Conservation (phyloP, 2,329 filamentous ascomycete species). For the Aspergillus awamori region DNA sequence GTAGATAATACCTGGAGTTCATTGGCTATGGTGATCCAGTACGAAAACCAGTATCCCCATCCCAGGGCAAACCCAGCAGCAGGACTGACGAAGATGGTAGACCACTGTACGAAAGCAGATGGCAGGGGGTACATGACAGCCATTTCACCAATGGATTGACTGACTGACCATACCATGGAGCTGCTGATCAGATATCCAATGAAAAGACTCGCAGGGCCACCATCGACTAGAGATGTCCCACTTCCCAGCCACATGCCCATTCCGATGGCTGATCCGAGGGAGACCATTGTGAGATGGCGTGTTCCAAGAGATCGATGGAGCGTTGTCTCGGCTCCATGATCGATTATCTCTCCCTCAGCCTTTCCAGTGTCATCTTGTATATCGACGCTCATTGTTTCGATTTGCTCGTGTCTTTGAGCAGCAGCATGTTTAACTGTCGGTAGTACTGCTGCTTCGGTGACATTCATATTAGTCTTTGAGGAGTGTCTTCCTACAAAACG, state of each 20-base stretch:
- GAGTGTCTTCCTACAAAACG: too few species aligned
- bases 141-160: constrained; percentile 52
- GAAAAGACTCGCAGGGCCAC: constrained; percentile 50
- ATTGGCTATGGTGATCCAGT: constrained; percentile 50
- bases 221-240: constrained; percentile 44
- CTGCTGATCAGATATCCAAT: constrained; percentile 46
- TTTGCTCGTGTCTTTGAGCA: too few species aligned
- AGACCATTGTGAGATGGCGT: constrained; percentile 43
- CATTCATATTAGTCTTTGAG: too few species aligned
- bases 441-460: too few species aligned
- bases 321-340: constrained; percentile 29
- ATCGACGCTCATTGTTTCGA: too few species aligned
- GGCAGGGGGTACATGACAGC: constrained; percentile 51
- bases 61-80: constrained; percentile 50
- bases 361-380: too few species aligned
- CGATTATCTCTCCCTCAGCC: not conserved
- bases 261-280: constrained; percentile 46
- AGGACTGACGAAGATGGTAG: constrained; percentile 48
- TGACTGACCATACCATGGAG: constrained; percentile 46
- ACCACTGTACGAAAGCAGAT: constrained; percentile 51
- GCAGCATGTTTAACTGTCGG: too few species aligned
- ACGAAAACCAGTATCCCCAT: constrained; percentile 52
- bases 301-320: constrained; percentile 46
- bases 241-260: constrained; percentile 54
- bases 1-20: constrained; percentile 32